Conservation (phyloP, 1,139 yeast genomes). For the Hemisphaericaspora xylanilytica region DNA sequence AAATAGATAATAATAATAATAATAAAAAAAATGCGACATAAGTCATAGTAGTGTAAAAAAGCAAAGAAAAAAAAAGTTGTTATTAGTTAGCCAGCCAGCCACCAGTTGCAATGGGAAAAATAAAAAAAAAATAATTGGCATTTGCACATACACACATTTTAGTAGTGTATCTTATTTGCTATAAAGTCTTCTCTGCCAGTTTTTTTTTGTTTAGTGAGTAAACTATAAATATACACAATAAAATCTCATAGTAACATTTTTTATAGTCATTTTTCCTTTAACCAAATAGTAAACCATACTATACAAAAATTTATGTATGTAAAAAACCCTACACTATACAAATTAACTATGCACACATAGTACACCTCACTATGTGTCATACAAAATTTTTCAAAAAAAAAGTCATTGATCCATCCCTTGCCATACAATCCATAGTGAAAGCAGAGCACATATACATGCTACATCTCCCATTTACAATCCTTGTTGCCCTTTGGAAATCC, state of each 20-base stretch:
- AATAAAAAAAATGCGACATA: background rate
- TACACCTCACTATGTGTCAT: background rate
- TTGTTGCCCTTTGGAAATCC: too few species aligned
- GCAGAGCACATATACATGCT: too few species aligned
- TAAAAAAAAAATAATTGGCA: background rate
- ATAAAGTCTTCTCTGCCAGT: background rate
- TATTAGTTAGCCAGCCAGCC: too few species aligned
- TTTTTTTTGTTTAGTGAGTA: background rate
- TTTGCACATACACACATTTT: background rate
- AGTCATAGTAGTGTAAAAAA: too few species aligned
- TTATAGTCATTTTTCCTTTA: constrained; percentile 2
- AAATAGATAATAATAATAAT: background rate
- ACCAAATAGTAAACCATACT: too few species aligned
- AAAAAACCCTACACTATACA: background rate
- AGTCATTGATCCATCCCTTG: background rate
- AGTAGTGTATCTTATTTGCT: too few species aligned
- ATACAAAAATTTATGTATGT: constrained; percentile 2
- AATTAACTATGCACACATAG: background rate
- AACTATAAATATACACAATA: background rate
- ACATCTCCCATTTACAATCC: background rate
- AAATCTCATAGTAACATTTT: background rate
- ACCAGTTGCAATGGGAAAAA: too few species aligned
- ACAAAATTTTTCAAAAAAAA: constrained; percentile 1
- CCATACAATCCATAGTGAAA: background rate
- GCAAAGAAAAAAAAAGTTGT: background rate